Evolutionary conservation across 1,139 yeast genomes (phyloP).

Genomic region (Debaryomycetaceae sp.): DNA sequence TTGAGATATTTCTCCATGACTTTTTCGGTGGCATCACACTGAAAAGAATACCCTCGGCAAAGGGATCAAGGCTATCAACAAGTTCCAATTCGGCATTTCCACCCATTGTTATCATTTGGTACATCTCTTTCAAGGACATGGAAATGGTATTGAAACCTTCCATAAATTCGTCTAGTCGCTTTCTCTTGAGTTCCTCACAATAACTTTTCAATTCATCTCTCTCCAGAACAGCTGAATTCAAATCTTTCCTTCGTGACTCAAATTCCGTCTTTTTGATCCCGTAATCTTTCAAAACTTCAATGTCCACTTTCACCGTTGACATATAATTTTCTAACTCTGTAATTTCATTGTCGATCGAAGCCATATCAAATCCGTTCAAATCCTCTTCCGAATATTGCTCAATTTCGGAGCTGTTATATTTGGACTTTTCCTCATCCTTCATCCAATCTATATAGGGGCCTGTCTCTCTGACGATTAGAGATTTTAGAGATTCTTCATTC

Average conservation of each 20-base stretch:
- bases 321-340: constrained; percentile 54
- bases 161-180: constrained; percentile 86
- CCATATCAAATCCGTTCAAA: constrained; percentile 47
- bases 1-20: constrained; percentile 93
- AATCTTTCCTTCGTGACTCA: constrained; percentile 56
- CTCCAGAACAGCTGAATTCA: constrained; percentile 61
- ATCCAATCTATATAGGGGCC: constrained; percentile 50
- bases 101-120: constrained; percentile 98
- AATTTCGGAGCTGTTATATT: constrained; percentile 34
- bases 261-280: constrained; percentile 65
- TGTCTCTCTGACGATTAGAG: constrained; percentile 51
- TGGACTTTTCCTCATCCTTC: constrained; percentile 31
- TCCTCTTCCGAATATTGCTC: constrained; percentile 52
- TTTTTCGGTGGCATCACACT: constrained; percentile 99
- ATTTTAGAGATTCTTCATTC: constrained; percentile 35
- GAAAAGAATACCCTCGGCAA: constrained; percentile 92
- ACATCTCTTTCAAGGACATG: constrained; percentile 90
- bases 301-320: constrained; percentile 60
- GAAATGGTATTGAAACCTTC: constrained; percentile 87
- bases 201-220: constrained; percentile 64
- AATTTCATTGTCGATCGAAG: constrained; percentile 50
- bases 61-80: constrained; percentile 96
- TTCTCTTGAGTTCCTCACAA: constrained; percentile 69
- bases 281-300: constrained; percentile 75
- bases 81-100: constrained; percentile 97